Base-by-base conservation (phyloP, 768 basidiomycete species). In the Tricholoma hemisulphureum region DNA sequence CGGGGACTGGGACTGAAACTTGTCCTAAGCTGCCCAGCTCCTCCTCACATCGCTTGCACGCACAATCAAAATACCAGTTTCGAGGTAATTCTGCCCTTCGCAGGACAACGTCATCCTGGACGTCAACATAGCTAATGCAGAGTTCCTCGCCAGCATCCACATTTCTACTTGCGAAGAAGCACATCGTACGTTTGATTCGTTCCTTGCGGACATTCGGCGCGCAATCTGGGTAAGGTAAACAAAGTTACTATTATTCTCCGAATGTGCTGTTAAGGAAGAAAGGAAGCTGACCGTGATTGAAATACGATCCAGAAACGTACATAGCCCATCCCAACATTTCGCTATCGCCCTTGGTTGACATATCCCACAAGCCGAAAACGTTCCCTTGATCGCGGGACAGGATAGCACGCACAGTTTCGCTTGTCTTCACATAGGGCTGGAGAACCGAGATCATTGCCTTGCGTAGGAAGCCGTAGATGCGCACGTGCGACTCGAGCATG, bases 281-380 rank as follows among this genome's bases (percentile, higher is more conserved):
- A 32, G 45, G 46, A 20, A 13, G 70, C 76, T 49, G 37, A 86
- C 87, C 78, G 64, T 89, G 87, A 61, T 89, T 89, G 65, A 88
- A 89, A 69, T 83, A 87, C 18, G 85, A 85, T 1, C 80, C 84
- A 50, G 77, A 79, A 6, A 80, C 68, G 69, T 84, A 88, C 60
- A 86, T 74, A 4, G 79, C 83, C 80, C 84, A 89, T 21, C 86
- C 86, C 18, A 87, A 65, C 85, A 87, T 83, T 68, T 85, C 84
- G 50, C 75, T 76, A 35, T 80, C 80, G 18, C 74, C 75, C 58
- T 72, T 71, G 55, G 69, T 69, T 28, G 69, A 75, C 71, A 67
- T 80, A 58, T 88, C 85, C 83, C 83, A 88, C 46, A 89, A 79
- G 14, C 87, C 87, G 58, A 89, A 88, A 7, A 83, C 79, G 60